These are phyloP conservation scores for Lizonia empirigonia DNA, from an alignment of 2,329 filamentous ascomycete genomes.

Conservation along the genomic window DNA sequence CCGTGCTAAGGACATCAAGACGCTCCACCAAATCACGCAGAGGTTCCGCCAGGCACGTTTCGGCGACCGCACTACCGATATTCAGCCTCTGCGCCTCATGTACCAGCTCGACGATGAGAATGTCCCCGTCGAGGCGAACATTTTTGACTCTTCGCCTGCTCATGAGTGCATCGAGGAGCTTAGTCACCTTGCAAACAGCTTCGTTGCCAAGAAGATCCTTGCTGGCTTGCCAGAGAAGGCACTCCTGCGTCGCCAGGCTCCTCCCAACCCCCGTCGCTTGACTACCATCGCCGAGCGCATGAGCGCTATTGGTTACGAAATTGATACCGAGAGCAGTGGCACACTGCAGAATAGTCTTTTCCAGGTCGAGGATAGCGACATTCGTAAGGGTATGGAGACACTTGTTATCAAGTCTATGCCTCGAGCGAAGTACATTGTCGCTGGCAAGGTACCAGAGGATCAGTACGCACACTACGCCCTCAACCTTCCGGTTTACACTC, in stretches of 20 bases:
- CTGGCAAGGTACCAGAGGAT: constrained; percentile 76
- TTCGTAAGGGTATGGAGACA: constrained; percentile 98
- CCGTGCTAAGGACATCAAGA: constrained; percentile 76
- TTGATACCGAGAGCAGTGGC: constrained; percentile 88
- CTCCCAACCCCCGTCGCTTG: constrained; percentile 85
- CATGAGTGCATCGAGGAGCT: constrained; percentile 96
- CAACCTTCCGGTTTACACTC: constrained; percentile 92
- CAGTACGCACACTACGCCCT: constrained; percentile 87
- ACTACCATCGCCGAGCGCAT: constrained; percentile 92
- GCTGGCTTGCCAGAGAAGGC: constrained; percentile 87
- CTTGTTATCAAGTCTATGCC: constrained; percentile 94
- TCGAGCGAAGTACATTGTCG: constrained; percentile 92
- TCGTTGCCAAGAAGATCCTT: constrained; percentile 83
- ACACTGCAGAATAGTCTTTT: constrained; percentile 93
- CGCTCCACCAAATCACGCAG: constrained; percentile 78
- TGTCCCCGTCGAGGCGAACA: constrained; percentile 92
- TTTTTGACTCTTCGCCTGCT: constrained; percentile 87
- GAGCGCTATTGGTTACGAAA: constrained; percentile 85
- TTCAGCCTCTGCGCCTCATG: constrained; percentile 84
- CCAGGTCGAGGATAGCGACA: constrained; percentile 83
- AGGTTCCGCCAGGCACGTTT: constrained; percentile 91
- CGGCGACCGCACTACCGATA: constrained; percentile 75
- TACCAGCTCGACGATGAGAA: constrained; percentile 98
- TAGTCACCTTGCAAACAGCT: constrained; percentile 88
- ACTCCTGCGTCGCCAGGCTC: constrained; percentile 81